phyloP scores from a whole-genome alignment of 2,329 filamentous ascomycete species.

The Ustilaginoidea virens region DNA sequence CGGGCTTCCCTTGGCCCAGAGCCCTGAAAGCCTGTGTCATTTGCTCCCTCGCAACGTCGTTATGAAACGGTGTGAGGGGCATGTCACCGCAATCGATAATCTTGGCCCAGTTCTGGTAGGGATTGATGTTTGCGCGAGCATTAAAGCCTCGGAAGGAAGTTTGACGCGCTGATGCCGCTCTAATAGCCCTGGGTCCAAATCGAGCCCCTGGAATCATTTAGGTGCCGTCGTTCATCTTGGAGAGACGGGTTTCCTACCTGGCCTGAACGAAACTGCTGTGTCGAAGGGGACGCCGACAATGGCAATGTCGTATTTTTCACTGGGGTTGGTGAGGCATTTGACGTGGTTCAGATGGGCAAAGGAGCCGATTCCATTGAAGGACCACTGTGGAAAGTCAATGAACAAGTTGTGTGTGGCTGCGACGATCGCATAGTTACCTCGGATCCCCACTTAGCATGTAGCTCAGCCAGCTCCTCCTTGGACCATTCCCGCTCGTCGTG shows the following conservation, averaged over 20 bases:
- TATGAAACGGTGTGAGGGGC: conserved; percentile 75
- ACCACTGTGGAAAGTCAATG: conserved; percentile 16
- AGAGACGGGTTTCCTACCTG: conserved; percentile 25
- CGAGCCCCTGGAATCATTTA: conserved; percentile 38
- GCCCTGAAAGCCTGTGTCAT: conserved; percentile 72
- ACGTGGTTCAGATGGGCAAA: conserved; percentile 57
- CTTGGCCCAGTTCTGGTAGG: conserved; percentile 66
- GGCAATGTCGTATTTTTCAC: conserved; percentile 52
- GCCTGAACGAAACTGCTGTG: conserved; percentile 55
- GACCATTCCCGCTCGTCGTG: conserved; percentile 28
- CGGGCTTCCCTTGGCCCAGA: conserved; percentile 33
- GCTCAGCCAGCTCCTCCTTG: conserved; percentile 33
- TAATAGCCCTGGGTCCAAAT: conserved; percentile 79
- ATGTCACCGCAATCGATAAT: conserved; percentile 87
- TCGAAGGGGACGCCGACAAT: conserved; percentile 62
- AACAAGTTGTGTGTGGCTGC: neutral
- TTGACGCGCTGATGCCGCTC: conserved; percentile 68
- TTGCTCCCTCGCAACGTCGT: conserved; percentile 62
- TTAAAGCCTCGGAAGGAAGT: conserved; percentile 68
- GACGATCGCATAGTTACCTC: conserved; percentile 26
- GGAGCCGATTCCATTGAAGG: conserved; percentile 57
- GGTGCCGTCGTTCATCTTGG: neutral
- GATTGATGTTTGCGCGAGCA: conserved; percentile 66
- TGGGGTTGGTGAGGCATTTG: conserved; percentile 53
- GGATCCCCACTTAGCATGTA: conserved; percentile 41